Percentiles rank a stretch among this genome's conserved stretches.
Evolutionary conservation across 2,329 filamentous ascomycete genomes (phyloP).

Genomic region (Fusarium veterinarium): DNA sequence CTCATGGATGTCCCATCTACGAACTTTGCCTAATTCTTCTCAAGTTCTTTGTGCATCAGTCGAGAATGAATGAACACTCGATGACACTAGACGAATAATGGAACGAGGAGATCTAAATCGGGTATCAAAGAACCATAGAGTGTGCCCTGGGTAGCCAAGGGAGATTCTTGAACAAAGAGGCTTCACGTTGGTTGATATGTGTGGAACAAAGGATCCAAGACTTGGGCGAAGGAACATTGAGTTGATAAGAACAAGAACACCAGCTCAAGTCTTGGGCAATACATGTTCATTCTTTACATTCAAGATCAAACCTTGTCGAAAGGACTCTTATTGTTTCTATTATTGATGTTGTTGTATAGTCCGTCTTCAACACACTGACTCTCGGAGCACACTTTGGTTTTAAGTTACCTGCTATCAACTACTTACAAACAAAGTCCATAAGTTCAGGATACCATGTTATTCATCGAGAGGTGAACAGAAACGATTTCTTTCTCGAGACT

Average conservation of each 20-base stretch:
- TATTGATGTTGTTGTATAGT: not conserved
- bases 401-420: not conserved
- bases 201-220: conserved; percentile 16
- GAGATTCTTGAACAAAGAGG: conserved; percentile 18
- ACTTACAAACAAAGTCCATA: not conserved
- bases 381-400: not conserved
- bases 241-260: conserved; percentile 13
- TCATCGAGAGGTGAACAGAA: not conserved
- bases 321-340: not conserved
- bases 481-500: too few relatives aligned
- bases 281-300: not conserved
- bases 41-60: conserved; percentile 19
- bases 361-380: conserved; percentile 1
- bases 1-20: not conserved
- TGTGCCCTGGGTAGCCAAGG: not conserved
- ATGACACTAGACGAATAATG: not conserved
- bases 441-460: not conserved
- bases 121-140: not conserved
- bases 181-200: not conserved
- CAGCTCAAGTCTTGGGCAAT: not conserved
- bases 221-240: not conserved
- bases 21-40: not conserved
- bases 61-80: not conserved
- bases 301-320: not conserved
- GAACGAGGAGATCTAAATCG: conserved; percentile 10